Evolutionary conservation across 805 yeast species (phyloP), one percentile per base, ranked within the genome.

Genomic region (Candida parachauliodes): DNA sequence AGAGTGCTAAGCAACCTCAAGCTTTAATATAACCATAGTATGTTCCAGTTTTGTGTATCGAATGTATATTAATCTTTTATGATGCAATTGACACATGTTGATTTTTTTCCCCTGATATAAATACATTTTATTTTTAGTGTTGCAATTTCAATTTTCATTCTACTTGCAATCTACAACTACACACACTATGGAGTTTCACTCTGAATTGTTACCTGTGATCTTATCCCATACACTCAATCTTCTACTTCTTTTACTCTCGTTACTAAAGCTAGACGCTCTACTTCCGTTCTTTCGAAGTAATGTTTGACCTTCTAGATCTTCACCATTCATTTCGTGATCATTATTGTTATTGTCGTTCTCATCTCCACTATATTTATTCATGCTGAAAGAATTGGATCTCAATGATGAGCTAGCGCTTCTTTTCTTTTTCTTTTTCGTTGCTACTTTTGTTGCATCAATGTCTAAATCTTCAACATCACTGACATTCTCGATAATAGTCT

Each of bases 401-500:
- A 28, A 10, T 16, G 32, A 14, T 10, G 32, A 21, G 28, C 30
- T 29, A 22, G 25, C 23, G 15, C 34, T 35, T 20, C 10, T 36
- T n/a, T 32, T 36, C 40, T 34, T 42, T 33, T 28, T 45, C 33
- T 40, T 37, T 29, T 32, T 33, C n/a, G n/a, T n/a, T 17, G 19
- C 26, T 14, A 12, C 2, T n/a, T 22, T 8, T 8, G 22, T 8
- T 14, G 20, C 3, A 11, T 20, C 27, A 16, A 74, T 77, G 12
- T 24, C 21, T 5, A 11, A 12, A 19, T 35, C 39, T 18, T 76
- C 78, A 28, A 68, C 65, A 39, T 65, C 73, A 44, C 75, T 59
- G 5, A 74, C 70, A 37, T 78, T 81, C 49, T 83, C 91, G 50
- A 88, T 87, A 43, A 88, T 84, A 3, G 94, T 87, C 67, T 88